Evolutionary conservation across 352 stramenopile genomes (phyloP).

Genomic region (Phytophthora syringae): DNA sequence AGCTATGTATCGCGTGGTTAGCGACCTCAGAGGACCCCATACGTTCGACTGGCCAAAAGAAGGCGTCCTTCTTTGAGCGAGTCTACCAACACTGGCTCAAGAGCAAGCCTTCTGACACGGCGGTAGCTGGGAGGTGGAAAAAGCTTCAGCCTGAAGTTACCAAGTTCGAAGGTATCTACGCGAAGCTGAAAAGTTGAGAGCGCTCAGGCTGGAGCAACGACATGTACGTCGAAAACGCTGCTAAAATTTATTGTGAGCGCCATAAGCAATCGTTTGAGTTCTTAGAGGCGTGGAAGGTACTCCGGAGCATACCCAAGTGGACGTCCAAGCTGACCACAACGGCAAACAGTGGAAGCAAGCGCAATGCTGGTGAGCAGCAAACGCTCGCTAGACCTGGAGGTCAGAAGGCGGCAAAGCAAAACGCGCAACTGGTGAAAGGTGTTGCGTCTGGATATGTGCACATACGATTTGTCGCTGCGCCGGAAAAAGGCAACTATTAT

Average conservation of each 20-base stretch:
- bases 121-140: slow-evolving; percentile 7
- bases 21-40: slow-evolving; percentile 5
- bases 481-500: too few species aligned
- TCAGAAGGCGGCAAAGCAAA: background rate
- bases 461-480: too few species aligned
- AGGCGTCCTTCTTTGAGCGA: background rate
- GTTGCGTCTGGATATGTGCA: too few species aligned
- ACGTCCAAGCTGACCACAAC: slow-evolving; percentile 11
- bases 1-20: slow-evolving; percentile 1
- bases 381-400: background rate
- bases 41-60: background rate
- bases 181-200: background rate
- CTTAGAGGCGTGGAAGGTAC: background rate
- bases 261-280: slow-evolving; percentile 10
- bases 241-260: background rate
- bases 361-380: slow-evolving; percentile 11
- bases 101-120: background rate
- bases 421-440: too few species aligned
- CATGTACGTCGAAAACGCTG: background rate
- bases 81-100: background rate
- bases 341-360: slow-evolving; percentile 20
- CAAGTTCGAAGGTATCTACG: slow-evolving; percentile 8
- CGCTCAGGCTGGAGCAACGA: slow-evolving; percentile 4
- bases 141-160: slow-evolving; percentile 14
- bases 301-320: slow-evolving; percentile 10